Percentiles rank a stretch among this genome's conserved stretches.
These are phyloP conservation scores for Nicotiana undulata DNA, from an alignment of 257 asterid species.

Conservation along the genomic window DNA sequence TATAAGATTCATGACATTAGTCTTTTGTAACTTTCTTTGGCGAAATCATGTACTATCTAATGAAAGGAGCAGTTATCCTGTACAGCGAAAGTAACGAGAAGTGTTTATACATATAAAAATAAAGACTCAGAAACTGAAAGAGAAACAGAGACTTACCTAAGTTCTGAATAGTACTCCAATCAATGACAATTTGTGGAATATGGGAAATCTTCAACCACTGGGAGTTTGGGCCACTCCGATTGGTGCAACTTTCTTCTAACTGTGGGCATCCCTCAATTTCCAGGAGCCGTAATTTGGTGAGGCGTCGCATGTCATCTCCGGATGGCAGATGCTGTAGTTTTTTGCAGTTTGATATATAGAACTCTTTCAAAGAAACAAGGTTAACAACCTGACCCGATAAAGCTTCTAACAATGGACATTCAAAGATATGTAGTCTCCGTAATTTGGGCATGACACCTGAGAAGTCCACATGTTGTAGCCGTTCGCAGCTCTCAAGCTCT, in stretches of 20 bases:
- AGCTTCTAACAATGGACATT: not conserved
- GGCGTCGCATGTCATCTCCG: not conserved
- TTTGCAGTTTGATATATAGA: not conserved
- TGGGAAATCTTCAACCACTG: not conserved
- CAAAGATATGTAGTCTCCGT: fast-evolving
- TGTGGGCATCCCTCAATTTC: fast-evolving
- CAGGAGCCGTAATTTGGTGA: not conserved
- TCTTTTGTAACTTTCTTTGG: not conserved
- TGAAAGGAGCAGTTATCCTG: not conserved
- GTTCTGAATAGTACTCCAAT: too few species aligned
- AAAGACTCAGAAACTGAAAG: too few species aligned
- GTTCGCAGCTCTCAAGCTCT: fast-evolving
- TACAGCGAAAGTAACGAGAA: not conserved
- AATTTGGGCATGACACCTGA: not conserved
- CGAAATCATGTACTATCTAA: not conserved
- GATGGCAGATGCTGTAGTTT: not conserved
- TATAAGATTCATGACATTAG: not conserved
- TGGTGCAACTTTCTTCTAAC: too few species aligned
- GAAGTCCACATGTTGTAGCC: conserved; percentile 8
- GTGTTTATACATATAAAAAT: not conserved
- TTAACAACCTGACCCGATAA: not conserved
- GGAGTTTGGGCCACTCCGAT: not conserved
- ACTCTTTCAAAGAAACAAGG: not conserved
- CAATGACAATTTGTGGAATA: not conserved
- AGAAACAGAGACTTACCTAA: too few species aligned